phyloP scores from a whole-genome alignment of 805 yeast species.

The Hanseniaspora nectarophila region DNA sequence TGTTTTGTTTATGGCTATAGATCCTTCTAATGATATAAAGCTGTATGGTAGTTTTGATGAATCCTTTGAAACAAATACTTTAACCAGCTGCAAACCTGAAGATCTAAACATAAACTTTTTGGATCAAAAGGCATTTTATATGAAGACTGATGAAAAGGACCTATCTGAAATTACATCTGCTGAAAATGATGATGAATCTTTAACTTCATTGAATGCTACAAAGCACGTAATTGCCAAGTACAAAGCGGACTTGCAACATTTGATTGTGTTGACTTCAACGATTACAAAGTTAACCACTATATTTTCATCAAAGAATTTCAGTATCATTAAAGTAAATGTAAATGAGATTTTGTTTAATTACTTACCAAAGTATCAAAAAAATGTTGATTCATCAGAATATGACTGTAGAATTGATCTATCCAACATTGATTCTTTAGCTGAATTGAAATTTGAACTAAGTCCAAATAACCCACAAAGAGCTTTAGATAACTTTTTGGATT shows the following conservation, averaged over 20 bases:
- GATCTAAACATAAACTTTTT: conserved; percentile 7
- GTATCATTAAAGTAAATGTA: conserved; percentile 25
- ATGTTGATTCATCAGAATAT: conserved; percentile 17
- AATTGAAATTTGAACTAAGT: conserved; percentile 23
- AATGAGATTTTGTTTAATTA: conserved; percentile 29
- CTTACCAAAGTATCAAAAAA: conserved; percentile 19
- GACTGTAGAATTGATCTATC: conserved; percentile 25
- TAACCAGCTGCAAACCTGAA: not conserved
- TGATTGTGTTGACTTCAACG: conserved; percentile 27
- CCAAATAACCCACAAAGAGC: conserved; percentile 28
- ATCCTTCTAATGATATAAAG: conserved; percentile 4
- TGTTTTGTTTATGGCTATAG: not conserved
- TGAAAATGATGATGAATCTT: not conserved
- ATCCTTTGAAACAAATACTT: conserved; percentile 7
- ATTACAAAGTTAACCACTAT: conserved; percentile 27
- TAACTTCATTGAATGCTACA: conserved; percentile 8
- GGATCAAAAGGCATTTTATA: conserved; percentile 7
- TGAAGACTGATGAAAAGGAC: not conserved
- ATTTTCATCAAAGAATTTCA: conserved; percentile 26
- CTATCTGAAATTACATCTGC: not conserved
- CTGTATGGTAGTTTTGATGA: conserved; percentile 14
- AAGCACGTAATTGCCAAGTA: conserved; percentile 14
- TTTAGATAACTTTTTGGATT: conserved; percentile 26
- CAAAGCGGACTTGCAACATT: conserved; percentile 27
- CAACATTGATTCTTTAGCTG: not conserved